Percentiles rank a stretch among this genome's conserved stretches.
Evolutionary conservation across 352 stramenopile genomes (phyloP).

Genomic region (Aphanomyces euteiches): DNA sequence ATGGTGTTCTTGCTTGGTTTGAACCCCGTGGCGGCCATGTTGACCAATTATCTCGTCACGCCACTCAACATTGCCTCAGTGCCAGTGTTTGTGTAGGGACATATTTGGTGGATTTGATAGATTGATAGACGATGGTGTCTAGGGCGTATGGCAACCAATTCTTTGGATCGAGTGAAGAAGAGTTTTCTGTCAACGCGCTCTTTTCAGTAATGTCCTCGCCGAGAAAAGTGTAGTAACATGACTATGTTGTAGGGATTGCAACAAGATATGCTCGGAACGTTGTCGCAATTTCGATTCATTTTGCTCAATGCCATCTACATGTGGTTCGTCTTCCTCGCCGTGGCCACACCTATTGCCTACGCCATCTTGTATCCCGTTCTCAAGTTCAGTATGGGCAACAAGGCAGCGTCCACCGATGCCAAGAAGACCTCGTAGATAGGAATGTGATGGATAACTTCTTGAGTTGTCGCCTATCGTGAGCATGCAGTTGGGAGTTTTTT

Average conservation of each 20-base stretch:
- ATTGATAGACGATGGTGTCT: neutral
- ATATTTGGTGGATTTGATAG: neutral
- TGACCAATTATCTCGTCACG: slow-evolving; percentile 77
- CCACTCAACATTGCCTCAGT: slow-evolving; percentile 74
- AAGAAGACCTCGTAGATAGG: neutral
- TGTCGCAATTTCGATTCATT: slow-evolving; percentile 75
- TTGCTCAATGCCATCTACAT: slow-evolving; percentile 76
- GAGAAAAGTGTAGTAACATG: neutral
- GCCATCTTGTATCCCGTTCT: slow-evolving; percentile 61
- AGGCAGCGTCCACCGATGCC: neutral
- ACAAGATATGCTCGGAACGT: slow-evolving; percentile 64
- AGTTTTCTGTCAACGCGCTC: slow-evolving; percentile 67
- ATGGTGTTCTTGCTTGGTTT: slow-evolving; percentile 76
- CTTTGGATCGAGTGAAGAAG: slow-evolving; percentile 47
- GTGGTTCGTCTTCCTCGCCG: slow-evolving; percentile 61
- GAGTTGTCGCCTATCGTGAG: no score
- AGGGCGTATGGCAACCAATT: slow-evolving; percentile 61
- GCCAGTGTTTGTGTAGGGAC: slow-evolving; percentile 71
- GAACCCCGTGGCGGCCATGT: slow-evolving; percentile 75
- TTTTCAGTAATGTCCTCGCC: slow-evolving; percentile 39
- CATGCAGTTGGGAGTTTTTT: no score
- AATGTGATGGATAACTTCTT: neutral
- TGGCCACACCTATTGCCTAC: slow-evolving; percentile 65
- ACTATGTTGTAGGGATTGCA: slow-evolving; percentile 47
- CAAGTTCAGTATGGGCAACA: slow-evolving; percentile 22